Base-by-base conservation (phyloP, 345 rosid species). In the Rhodomyrtus tomentosa region DNA sequence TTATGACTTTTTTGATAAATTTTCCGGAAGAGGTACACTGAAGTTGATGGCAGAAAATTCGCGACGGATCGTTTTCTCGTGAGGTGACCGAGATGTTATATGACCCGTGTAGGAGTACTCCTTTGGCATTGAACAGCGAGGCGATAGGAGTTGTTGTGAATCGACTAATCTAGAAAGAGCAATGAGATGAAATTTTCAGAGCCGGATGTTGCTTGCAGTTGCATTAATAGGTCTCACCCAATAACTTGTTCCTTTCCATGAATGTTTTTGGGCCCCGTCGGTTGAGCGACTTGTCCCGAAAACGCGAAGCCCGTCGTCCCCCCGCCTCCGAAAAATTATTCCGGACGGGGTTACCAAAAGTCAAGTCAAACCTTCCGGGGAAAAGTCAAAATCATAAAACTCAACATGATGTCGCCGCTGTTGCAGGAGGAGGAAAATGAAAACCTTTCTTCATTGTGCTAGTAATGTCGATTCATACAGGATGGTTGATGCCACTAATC, bases 281-380 rank as follows among this genome's bases (percentile, higher is more conserved):
- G 20, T n/a, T 13, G 15, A 6, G 0, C 1, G 36, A 58, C 18
- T 53, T 3, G 25, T 8, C 6, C 72, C 5, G 4, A 6, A 6
- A 58, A 18, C 4, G 29, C 20, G 27, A 58, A 27, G 72, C 21
- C 72, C 11, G 22, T 1, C 22, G 3, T 59, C 15, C 40, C 73
- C n/a, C n/a, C n/a, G n/a, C n/a, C 73, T 29, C 5, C 15, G 0
- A 6, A 59, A 1, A 32, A 62, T 62, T 13, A 62, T 62, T 62
- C 12, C 24, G 29, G 16, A 7, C 20, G 8, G 16, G 38, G 21
- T 7, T 7, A 0, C 1, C 2, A 0, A 7, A 16, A 32, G 42
- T 16, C 6, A 4, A 32, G 24, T 32, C 38, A 32, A 62, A 32
- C 24, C 9, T 3, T 2, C 4, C 0, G 12, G 16, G 12, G 4